A percentile compares a stretch with the other conserved stretches of the same genome.
These are phyloP conservation scores for Chalara sp. DNA, from an alignment of 2,329 filamentous ascomycete species.

Conservation along the genomic window DNA sequence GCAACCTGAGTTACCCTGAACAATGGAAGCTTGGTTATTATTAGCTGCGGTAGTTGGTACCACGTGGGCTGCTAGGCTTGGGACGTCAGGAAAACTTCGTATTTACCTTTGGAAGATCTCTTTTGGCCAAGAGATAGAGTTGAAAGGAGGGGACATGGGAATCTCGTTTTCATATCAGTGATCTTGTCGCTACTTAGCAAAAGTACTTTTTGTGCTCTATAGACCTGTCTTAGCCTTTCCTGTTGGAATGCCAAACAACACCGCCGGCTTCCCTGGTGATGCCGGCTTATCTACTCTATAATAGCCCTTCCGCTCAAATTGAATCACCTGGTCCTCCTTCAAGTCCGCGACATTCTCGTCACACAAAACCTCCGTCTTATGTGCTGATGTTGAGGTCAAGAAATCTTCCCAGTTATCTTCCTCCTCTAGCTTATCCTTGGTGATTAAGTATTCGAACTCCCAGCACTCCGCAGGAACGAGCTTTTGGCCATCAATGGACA, in stretches of 20 bases:
- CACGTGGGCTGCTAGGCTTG: too few relatives aligned
- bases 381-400: conserved; percentile 67
- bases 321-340: conserved; percentile 85
- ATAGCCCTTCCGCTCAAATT: conserved; percentile 90
- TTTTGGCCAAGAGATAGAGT: too few relatives aligned
- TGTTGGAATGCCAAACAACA: conserved; percentile 66
- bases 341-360: conserved; percentile 74
- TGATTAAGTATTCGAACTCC: conserved; percentile 93
- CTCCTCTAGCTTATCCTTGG: conserved; percentile 88
- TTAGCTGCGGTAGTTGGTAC: too few relatives aligned
- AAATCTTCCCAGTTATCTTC: conserved; percentile 82
- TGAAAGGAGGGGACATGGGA: too few relatives aligned
- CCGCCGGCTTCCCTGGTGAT: conserved; percentile 49
- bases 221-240: conserved; percentile 42
- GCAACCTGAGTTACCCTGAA: too few relatives aligned
- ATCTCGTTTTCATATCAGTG: too few relatives aligned
- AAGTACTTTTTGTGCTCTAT: conserved; percentile 5
- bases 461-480: conserved; percentile 79
- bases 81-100: too few relatives aligned
- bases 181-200: too few relatives aligned
- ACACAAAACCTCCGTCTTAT: conserved; percentile 66
- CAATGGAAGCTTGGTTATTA: too few relatives aligned
- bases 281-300: conserved; percentile 72
- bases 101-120: too few relatives aligned
- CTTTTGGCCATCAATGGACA: conserved; percentile 68